Percentiles rank a stretch among this genome's conserved stretches.
These are phyloP conservation scores for Claviceps sp. DNA, from an alignment of 2,329 filamentous ascomycete species.

Conservation along the genomic window DNA sequence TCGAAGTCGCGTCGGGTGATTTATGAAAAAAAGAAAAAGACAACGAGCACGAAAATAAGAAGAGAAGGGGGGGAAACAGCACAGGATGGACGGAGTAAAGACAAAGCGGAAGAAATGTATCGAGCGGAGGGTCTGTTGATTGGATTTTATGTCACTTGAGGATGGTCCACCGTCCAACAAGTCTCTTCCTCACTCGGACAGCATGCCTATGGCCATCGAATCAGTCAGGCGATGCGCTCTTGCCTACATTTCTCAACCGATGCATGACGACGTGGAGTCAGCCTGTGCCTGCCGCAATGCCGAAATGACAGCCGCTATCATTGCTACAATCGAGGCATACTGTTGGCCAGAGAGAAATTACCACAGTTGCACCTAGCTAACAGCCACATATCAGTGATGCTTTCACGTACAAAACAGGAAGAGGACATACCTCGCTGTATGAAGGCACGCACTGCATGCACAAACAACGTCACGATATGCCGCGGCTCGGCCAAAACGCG, in stretches of 20 bases:
- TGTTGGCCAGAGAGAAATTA: too few species aligned
- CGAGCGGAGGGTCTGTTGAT: neutral
- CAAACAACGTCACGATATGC: too few species aligned
- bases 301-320: neutral
- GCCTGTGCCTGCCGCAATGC: neutral
- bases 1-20: too few species aligned
- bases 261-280: neutral
- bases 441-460: too few species aligned
- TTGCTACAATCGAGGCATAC: too few species aligned
- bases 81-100: neutral
- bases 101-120: neutral
- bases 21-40: too few species aligned
- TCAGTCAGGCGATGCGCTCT: neutral
- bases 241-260: neutral
- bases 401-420: too few species aligned
- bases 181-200: neutral
- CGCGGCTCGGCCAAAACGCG: neutral
- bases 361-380: too few species aligned
- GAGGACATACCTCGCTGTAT: too few species aligned
- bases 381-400: too few species aligned
- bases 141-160: neutral
- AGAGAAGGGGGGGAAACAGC: neutral
- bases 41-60: neutral
- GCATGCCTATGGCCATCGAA: neutral
- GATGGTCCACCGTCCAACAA: neutral